Conservation (phyloP, 257 asterid genomes). For the Przewalskia tangutica region DNA sequence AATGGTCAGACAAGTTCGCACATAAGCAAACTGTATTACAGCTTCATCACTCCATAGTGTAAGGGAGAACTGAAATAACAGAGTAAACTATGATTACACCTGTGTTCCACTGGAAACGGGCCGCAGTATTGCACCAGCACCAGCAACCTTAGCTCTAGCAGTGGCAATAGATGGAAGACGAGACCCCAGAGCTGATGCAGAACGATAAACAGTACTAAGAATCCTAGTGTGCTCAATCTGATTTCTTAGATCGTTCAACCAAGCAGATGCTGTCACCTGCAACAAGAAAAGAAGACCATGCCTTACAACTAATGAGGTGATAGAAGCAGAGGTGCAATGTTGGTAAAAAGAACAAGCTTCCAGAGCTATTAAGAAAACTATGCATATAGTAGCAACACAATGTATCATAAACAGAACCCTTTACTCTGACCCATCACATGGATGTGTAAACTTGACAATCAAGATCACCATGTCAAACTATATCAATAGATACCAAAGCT, state of each 20-base stretch:
- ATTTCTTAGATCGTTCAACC: conserved; percentile 88
- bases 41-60: not conserved
- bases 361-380: not conserved
- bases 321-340: not conserved
- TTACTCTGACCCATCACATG: not conserved
- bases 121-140: conserved; percentile 94
- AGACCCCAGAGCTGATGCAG: conserved; percentile 96
- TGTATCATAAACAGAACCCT: not conserved
- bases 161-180: conserved; percentile 94
- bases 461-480: conserved; percentile 5
- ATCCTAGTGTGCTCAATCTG: conserved; percentile 89
- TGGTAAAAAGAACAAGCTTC: not conserved
- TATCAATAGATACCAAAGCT: not conserved
- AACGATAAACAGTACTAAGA: conserved; percentile 90
- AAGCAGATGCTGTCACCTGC: conserved; percentile 97
- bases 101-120: conserved; percentile 92
- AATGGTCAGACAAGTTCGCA: not conserved
- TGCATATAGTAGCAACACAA: not conserved
- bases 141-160: conserved; percentile 91
- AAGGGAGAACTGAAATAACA: not conserved
- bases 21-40: not conserved
- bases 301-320: not conserved
- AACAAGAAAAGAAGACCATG: conserved; percentile 2
- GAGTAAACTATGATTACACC: conserved; percentile 25
- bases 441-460: not conserved